phyloP scores from a whole-genome alignment of 1,284 basidiomycete genomes.

The Ustilago cynodontis region DNA sequence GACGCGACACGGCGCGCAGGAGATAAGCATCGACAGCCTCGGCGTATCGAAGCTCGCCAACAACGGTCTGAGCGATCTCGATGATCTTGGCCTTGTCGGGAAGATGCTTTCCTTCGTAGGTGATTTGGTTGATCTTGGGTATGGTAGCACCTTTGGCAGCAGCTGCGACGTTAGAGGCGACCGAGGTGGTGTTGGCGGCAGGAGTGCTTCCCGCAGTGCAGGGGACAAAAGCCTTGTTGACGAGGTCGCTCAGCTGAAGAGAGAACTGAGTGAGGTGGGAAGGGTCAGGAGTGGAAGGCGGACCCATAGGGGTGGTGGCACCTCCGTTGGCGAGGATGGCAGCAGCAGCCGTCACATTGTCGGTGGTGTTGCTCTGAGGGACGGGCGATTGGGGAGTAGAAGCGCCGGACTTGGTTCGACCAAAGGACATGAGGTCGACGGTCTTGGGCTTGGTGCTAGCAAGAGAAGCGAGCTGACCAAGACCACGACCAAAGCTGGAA shows the following conservation, averaged over 20 bases:
- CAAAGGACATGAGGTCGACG: slow-evolving; percentile 48
- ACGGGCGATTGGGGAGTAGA: slow-evolving; percentile 40
- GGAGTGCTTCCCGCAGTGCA: slow-evolving; percentile 35
- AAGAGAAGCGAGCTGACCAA: slow-evolving; percentile 56
- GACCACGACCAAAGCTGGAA: slow-evolving; percentile 56
- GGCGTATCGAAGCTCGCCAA: slow-evolving; percentile 64
- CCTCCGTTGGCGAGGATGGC: slow-evolving; percentile 30
- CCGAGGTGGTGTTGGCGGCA: slow-evolving; percentile 24
- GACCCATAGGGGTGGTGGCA: slow-evolving; percentile 30
- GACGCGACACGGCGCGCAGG: slow-evolving; percentile 65
- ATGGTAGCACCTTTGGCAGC: slow-evolving; percentile 45
- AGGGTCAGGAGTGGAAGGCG: slow-evolving; percentile 56
- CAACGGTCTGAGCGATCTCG: slow-evolving; percentile 63
- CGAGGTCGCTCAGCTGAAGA: slow-evolving; percentile 64
- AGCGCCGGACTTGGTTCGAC: slow-evolving; percentile 39
- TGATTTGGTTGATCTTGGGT: slow-evolving; percentile 58
- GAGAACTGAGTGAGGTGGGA: slow-evolving; percentile 65
- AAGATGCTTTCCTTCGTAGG: slow-evolving; percentile 61
- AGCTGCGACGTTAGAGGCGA: slow-evolving; percentile 50
- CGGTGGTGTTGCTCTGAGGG: slow-evolving; percentile 5
- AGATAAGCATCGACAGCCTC: slow-evolving; percentile 64
- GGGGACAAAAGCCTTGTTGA: slow-evolving; percentile 66
- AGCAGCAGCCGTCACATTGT: slow-evolving; percentile 33
- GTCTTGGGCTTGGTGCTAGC: slow-evolving; percentile 52
- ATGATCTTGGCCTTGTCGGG: slow-evolving; percentile 60